phyloP scores from a whole-genome alignment of 1,284 basidiomycete species.

The Phellopilus nigrolimitatus region DNA sequence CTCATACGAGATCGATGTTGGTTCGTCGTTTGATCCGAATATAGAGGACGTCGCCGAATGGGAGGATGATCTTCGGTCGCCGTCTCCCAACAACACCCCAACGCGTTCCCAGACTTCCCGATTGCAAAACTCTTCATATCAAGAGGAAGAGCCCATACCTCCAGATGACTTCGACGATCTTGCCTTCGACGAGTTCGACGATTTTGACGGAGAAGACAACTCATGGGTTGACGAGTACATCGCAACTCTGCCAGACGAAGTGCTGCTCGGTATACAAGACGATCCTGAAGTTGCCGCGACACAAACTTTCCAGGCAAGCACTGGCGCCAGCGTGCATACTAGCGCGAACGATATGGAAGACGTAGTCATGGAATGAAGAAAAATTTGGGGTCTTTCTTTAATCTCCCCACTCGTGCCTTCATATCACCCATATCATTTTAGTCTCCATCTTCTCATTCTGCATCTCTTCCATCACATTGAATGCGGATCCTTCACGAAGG shows the following conservation, averaged over 20 bases:
- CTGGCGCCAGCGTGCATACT: too few relatives aligned
- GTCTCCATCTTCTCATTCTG: too few relatives aligned
- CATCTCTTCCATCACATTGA: too few relatives aligned
- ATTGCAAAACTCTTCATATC: background rate
- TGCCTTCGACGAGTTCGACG: constrained; percentile 10
- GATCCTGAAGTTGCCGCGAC: too few relatives aligned
- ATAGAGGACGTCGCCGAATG: constrained; percentile 55
- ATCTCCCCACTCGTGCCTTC: too few relatives aligned
- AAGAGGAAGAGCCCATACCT: constrained; percentile 3
- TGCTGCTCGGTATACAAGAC: background rate
- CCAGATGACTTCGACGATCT: constrained; percentile 14
- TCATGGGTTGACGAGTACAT: constrained; percentile 13
- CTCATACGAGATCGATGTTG: constrained; percentile 63
- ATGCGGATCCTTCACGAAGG: background rate
- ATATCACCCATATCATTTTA: too few relatives aligned
- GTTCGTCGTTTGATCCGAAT: constrained; percentile 68
- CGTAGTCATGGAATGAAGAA: background rate
- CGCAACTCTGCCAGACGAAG: constrained; percentile 8
- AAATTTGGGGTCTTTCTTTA: background rate
- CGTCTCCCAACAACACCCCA: background rate
- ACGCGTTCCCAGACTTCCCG: background rate
- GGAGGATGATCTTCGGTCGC: constrained; percentile 44
- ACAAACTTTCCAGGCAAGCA: too few relatives aligned
- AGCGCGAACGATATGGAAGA: too few relatives aligned
- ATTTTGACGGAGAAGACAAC: constrained; percentile 11